A percentile compares a stretch with the other conserved stretches of the same genome.
These are phyloP conservation scores for Candida maltosa DNA, from an alignment of 805 yeast species.

Conservation along the genomic window DNA sequence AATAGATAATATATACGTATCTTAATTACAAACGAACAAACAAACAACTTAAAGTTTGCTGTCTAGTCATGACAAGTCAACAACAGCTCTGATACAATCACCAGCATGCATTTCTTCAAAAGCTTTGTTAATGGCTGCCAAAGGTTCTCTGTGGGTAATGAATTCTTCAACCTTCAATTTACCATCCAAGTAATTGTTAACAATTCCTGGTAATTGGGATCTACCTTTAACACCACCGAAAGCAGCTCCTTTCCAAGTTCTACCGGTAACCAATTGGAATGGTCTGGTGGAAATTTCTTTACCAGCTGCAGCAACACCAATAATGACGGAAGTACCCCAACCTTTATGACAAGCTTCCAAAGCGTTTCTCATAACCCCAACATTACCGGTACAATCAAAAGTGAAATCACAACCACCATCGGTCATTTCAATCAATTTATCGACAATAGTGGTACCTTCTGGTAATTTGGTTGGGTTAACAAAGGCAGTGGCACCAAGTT, in stretches of 20 bases:
- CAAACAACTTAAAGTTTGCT: slow-evolving; percentile 4
- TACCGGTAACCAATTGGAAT: slow-evolving; percentile 97
- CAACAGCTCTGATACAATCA: slow-evolving; percentile 89
- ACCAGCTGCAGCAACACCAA: slow-evolving; percentile 99
- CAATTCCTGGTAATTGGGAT: slow-evolving; percentile 87
- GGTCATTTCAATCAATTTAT: slow-evolving; percentile 79
- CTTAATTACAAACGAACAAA: not conserved
- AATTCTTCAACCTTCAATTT: slow-evolving; percentile 85
- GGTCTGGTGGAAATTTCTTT: slow-evolving; percentile 96
- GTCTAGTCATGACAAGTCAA: slow-evolving; percentile 36
- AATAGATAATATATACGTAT: no score
- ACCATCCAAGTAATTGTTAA: slow-evolving; percentile 80
- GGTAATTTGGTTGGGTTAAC: slow-evolving; percentile 78
- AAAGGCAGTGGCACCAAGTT: slow-evolving; percentile 95
- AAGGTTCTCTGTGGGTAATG: slow-evolving; percentile 83
- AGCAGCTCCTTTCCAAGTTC: slow-evolving; percentile 99
- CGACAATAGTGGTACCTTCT: slow-evolving; percentile 74
- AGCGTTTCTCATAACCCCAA: slow-evolving; percentile 91
- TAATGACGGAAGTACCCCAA: slow-evolving; percentile 94
- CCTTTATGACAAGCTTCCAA: slow-evolving; percentile 98
- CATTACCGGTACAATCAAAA: slow-evolving; percentile 98
- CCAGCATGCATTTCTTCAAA: slow-evolving; percentile 95
- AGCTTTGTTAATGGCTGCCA: slow-evolving; percentile 79
- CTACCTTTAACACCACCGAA: slow-evolving; percentile 99
- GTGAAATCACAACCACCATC: slow-evolving; percentile 97